phyloP scores from a whole-genome alignment of 2,329 filamentous ascomycete genomes.

The Paraphoma chrysanthemicola region DNA sequence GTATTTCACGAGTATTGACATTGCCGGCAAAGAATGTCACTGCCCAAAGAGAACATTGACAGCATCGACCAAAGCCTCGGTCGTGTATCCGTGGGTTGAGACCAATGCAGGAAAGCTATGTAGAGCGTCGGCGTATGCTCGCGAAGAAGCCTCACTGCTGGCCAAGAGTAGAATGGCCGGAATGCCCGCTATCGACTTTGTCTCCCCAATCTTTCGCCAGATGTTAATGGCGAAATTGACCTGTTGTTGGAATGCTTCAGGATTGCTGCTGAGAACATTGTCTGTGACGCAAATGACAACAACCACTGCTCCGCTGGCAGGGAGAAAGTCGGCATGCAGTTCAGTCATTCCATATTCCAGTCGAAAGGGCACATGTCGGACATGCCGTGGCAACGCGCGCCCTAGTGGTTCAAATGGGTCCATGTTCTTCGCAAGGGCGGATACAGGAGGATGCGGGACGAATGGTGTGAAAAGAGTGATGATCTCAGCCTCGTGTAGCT shows the following conservation, averaged over 20 bases:
- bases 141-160: constrained; percentile 19
- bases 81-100: constrained; percentile 36
- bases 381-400: constrained; percentile 64
- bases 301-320: constrained; percentile 64
- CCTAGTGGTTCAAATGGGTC: constrained; percentile 80
- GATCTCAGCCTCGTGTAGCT: constrained; percentile 46
- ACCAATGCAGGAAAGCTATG: constrained; percentile 37
- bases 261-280: constrained; percentile 30
- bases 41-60: constrained; percentile 36
- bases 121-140: constrained; percentile 27
- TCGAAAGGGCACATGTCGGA: constrained; percentile 77
- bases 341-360: constrained; percentile 68
- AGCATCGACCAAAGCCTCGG: constrained; percentile 31
- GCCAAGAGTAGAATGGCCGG: constrained; percentile 38
- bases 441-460: constrained; percentile 55
- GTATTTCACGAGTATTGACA: neutral
- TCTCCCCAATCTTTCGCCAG: constrained; percentile 19
- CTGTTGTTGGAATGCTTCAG: constrained; percentile 38
- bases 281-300: constrained; percentile 58
- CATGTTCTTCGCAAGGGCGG: constrained; percentile 49
- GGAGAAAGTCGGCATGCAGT: constrained; percentile 69
- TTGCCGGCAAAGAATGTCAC: neutral
- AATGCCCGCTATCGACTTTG: constrained; percentile 19
- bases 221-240: constrained; percentile 37
- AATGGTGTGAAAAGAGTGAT: constrained; percentile 60